Base-by-base conservation (phyloP, 768 basidiomycete species). In the Russula earlei region DNA sequence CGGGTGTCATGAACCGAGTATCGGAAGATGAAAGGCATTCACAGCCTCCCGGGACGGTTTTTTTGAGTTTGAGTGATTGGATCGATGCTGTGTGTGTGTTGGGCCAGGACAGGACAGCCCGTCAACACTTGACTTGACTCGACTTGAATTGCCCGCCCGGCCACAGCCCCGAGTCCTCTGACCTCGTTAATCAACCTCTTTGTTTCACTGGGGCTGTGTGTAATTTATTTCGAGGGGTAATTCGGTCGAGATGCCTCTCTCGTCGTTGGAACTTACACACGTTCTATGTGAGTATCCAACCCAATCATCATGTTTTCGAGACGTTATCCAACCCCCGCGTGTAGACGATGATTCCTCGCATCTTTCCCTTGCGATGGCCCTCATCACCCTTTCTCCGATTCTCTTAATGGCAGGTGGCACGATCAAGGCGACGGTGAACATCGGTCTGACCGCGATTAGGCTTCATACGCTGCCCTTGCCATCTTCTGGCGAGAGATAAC, bases 401-500 rank as follows among this genome's bases (percentile, higher is more conserved):
- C 63, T 70, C 5, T 45, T 71, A 17, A 70, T 69, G 57, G 69
- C 66, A 50, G 54, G 60, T 53, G 5, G 25, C 19, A 12, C 2
- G 3, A 22, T 12, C n/a, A 9, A 40, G 14, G 34, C 11, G 7
- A 31, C 29, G 29, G 34, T 14, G 12, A 15, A 20, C 43, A 12
- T 27, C 6, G 19, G 29, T 45, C 22, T 54, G 29, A 43, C 33
- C 29, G 19, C 8, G 20, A 41, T 5, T 15, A 91, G 88, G 81
- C 89, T 34, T 84, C 87, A 12, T 91, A 91, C 67, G 86, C 86
- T 7, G 84, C 76, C 3, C 73, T 91, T 10, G 78, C 82, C 2
- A 76, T 88, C 3, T 80, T 84, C 59, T 87, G 85, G 4, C 82
- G 90, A 27, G 90, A 92, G 68, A 77, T 85, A 49, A 71, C 84